These are phyloP conservation scores for Abrus precatorius DNA, from an alignment of 306 rosid genomes.

Conservation along the genomic window DNA sequence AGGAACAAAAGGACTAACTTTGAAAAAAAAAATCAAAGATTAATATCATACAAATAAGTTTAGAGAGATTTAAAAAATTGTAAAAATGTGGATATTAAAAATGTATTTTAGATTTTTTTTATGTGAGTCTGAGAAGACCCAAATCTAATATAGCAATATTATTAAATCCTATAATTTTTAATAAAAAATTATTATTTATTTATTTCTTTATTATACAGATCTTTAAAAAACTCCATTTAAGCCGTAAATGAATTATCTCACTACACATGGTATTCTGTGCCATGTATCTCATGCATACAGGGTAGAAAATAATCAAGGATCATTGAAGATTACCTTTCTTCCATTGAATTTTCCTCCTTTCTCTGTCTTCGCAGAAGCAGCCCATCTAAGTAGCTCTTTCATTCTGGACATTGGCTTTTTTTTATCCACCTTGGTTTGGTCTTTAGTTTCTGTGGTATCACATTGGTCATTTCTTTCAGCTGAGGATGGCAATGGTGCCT, in stretches of 20 bases:
- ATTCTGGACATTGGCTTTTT: slow-evolving; percentile 73
- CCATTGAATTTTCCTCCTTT: slow-evolving; percentile 70
- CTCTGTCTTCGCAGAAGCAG: slow-evolving; percentile 76
- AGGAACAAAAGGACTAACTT: no score
- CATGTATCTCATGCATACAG: not conserved
- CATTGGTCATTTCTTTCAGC: slow-evolving; percentile 51
- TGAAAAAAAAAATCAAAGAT: no score
- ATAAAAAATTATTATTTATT: no score
- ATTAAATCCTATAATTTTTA: no score
- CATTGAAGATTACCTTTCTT: slow-evolving; percentile 62
- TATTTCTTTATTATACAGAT: no score
- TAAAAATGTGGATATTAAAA: no score
- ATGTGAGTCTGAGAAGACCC: no score
- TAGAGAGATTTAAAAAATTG: no score
- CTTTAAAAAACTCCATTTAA: no score
- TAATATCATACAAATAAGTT: no score
- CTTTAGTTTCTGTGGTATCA: slow-evolving; percentile 54
- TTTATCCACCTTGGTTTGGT: slow-evolving; percentile 57
- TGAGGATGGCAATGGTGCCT: slow-evolving; percentile 55
- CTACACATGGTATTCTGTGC: not conserved
- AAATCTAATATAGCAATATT: no score
- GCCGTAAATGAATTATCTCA: not conserved
- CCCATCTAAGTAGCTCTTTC: slow-evolving; percentile 95
- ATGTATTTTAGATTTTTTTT: no score
- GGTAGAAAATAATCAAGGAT: not conserved